Percentiles rank a stretch among this genome's conserved stretches.
phyloP scores from a whole-genome alignment of 2,329 filamentous ascomycete species.

The Phialemoniopsis sp. region DNA sequence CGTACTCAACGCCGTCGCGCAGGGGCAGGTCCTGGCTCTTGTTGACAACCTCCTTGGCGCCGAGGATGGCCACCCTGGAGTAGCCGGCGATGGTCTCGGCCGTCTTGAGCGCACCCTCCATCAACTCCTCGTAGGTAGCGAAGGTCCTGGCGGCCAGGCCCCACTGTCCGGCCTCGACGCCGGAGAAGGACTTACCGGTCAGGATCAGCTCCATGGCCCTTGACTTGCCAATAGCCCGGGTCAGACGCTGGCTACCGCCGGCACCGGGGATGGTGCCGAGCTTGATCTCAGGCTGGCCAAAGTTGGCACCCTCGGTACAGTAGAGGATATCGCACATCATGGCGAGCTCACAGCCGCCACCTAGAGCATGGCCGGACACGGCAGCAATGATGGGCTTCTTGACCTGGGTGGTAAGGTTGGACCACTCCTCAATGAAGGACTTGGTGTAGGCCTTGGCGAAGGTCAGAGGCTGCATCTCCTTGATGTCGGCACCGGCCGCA shows the following conservation, averaged over 20 bases:
- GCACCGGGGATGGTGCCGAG: conserved; percentile 89
- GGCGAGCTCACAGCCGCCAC: conserved; percentile 92
- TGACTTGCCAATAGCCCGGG: conserved; percentile 76
- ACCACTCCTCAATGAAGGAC: conserved; percentile 96
- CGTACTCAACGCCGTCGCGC: conserved; percentile 89
- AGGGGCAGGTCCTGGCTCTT: conserved; percentile 92
- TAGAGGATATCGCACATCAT: conserved; percentile 98
- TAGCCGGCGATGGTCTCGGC: conserved; percentile 88
- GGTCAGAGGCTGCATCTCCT: conserved; percentile 92
- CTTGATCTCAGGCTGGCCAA: conserved; percentile 97
- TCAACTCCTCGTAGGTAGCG: conserved; percentile 72
- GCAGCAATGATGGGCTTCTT: conserved; percentile 95
- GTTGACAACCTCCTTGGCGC: conserved; percentile 96
- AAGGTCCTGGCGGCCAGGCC: conserved; percentile 84
- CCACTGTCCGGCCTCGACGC: conserved; percentile 83
- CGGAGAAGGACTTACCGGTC: conserved; percentile 79
- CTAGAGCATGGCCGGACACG: conserved; percentile 90
- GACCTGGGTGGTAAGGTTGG: conserved; percentile 73
- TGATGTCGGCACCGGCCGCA: conserved; percentile 95
- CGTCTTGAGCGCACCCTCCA: conserved; percentile 76
- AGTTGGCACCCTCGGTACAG: conserved; percentile 79
- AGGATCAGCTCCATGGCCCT: conserved; percentile 90
- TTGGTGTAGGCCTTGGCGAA: conserved; percentile 83
- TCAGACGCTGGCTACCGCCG: conserved; percentile 85
- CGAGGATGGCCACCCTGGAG: conserved; percentile 81